Conservation (phyloP, 768 basidiomycete species). For the Pseudohyphozyma bogoriensis region DNA sequence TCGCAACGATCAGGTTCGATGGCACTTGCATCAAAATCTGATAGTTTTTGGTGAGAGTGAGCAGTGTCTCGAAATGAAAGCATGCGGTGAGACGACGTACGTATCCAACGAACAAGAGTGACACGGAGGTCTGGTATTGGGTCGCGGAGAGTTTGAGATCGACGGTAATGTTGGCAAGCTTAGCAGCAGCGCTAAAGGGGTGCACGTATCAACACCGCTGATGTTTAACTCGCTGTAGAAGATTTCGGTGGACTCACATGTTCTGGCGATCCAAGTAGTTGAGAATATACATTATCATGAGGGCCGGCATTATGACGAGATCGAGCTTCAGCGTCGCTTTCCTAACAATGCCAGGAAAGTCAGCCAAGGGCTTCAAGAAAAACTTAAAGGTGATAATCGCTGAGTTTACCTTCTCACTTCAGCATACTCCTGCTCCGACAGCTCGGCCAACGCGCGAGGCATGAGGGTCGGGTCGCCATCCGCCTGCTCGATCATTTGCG, state of each 20-base stretch:
- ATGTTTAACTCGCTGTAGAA: conserved; percentile 33
- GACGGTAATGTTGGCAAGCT: conserved; percentile 32
- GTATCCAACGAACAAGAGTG: conserved; percentile 37
- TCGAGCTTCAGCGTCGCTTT: conserved; percentile 32
- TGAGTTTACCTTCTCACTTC: too few species aligned
- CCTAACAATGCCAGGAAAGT: too few species aligned
- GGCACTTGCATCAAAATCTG: conserved; percentile 33
- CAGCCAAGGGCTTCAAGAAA: too few species aligned
- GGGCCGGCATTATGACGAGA: neutral
- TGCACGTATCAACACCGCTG: conserved; percentile 30
- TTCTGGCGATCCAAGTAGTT: conserved; percentile 2
- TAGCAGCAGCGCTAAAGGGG: neutral
- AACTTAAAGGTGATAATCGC: too few species aligned
- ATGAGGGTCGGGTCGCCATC: too few species aligned
- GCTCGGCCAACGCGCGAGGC: too few species aligned
- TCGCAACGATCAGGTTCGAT: conserved; percentile 35
- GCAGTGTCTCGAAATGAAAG: neutral
- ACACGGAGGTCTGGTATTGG: conserved; percentile 32
- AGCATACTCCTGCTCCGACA: too few species aligned
- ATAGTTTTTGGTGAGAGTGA: neutral
- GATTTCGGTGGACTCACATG: neutral
- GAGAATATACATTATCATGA: conserved; percentile 1
- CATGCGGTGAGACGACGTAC: neutral
- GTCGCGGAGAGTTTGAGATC: conserved; percentile 33
- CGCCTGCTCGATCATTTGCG: too few species aligned